Conservation (phyloP, 164 flowering plant genomes). For the Vitis amurensis region DNA sequence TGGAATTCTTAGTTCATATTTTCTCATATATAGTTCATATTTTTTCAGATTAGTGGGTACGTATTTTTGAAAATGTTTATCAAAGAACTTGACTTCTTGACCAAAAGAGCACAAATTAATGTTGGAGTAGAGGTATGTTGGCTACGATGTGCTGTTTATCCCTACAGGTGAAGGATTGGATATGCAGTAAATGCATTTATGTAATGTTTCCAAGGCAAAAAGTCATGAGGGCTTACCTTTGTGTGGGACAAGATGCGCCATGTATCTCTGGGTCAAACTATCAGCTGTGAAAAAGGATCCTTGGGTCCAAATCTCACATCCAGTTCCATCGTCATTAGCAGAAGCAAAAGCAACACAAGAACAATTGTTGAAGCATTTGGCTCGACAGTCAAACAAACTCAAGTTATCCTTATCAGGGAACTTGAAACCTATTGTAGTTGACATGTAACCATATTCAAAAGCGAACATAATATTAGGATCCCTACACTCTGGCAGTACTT, state of each 20-base stretch:
- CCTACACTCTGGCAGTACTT: constrained; percentile 9
- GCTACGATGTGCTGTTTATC: too few species aligned
- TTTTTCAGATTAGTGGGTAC: too few species aligned
- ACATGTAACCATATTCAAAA: background rate
- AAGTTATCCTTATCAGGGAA: background rate
- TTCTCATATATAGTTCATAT: too few species aligned
- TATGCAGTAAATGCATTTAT: background rate
- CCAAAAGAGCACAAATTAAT: too few species aligned
- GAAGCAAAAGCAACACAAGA: constrained; percentile 29
- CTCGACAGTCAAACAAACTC: background rate
- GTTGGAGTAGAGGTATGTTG: too few species aligned
- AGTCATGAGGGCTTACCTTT: background rate
- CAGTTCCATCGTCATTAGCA: background rate
- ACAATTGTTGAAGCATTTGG: constrained; percentile 20
- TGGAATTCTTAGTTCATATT: too few species aligned
- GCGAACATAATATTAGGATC: background rate
- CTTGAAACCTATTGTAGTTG: background rate
- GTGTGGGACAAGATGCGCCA: background rate
- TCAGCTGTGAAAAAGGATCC: background rate
- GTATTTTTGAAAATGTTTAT: too few species aligned
- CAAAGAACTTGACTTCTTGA: too few species aligned
- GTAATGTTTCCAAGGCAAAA: too few species aligned
- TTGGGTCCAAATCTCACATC: constrained; percentile 19
- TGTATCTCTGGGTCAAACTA: too few species aligned
- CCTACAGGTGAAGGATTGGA: background rate